Evolutionary conservation across 2,329 filamentous ascomycete species (phyloP).

Genomic region (Macrophomina tecta): DNA sequence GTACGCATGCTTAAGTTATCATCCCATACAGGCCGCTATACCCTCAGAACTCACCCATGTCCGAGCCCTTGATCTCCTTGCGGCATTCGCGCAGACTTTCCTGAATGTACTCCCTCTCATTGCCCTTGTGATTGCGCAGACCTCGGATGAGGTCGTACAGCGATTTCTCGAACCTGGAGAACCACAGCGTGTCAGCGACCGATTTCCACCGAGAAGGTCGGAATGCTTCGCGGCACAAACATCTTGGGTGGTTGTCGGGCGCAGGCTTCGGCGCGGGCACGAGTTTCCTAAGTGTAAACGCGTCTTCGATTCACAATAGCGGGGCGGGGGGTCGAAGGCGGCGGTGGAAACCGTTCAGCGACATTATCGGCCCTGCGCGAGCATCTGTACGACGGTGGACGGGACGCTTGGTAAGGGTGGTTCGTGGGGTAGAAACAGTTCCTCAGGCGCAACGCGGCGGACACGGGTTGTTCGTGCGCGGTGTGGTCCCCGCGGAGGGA

Average conservation of each 20-base stretch:
- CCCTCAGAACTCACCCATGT: constrained; percentile 66
- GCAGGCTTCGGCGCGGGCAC: not conserved
- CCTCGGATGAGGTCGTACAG: constrained; percentile 98
- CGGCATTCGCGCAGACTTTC: constrained; percentile 94
- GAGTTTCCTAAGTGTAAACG: constrained; percentile 16
- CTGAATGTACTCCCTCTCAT: constrained; percentile 93
- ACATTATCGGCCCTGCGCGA: constrained; percentile 21
- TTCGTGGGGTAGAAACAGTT: not conserved
- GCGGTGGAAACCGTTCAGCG: constrained; percentile 19
- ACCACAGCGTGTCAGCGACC: constrained; percentile 10
- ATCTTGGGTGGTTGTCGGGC: constrained; percentile 5
- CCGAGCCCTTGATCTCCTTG: constrained; percentile 86
- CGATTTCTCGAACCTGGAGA: constrained; percentile 93
- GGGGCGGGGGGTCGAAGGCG: constrained; percentile 24
- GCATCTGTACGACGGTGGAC: not conserved
- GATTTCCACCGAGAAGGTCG: not conserved
- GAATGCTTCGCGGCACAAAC: not conserved
- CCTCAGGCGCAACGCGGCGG: not conserved
- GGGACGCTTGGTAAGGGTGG: not conserved
- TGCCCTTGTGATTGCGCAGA: constrained; percentile 92
- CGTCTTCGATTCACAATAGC: constrained; percentile 19
- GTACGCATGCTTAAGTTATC: constrained; percentile 18
- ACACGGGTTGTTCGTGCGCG: constrained; percentile 18
- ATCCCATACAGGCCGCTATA: constrained; percentile 50
- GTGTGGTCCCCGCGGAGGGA: constrained; percentile 23